Conservation (phyloP, 495 filamentous ascomycete species). For the Cetradonia linearis region DNA sequence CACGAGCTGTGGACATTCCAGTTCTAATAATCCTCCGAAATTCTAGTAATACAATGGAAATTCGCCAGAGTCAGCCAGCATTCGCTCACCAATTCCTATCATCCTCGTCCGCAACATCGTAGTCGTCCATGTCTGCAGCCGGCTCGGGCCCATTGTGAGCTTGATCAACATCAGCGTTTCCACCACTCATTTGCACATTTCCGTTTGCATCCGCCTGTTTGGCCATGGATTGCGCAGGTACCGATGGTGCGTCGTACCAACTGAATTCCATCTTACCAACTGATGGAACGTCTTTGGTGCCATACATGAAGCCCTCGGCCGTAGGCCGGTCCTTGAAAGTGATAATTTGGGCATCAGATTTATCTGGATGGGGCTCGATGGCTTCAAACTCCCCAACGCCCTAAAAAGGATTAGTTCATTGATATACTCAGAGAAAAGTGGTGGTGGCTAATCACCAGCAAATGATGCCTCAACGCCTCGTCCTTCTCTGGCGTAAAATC, state of each 20-base stretch:
- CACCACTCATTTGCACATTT: conserved; percentile 34
- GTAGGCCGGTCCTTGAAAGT: conserved; percentile 83
- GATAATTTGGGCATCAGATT: conserved; percentile 51
- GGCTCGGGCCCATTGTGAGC: conserved; percentile 28
- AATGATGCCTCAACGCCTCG: conserved; percentile 72
- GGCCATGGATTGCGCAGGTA: background rate
- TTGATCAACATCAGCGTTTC: conserved; percentile 14
- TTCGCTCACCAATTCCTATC: conserved; percentile 5
- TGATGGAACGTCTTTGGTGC: conserved; percentile 55
- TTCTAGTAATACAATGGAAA: background rate
- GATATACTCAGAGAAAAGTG: background rate
- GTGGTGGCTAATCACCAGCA: conserved; percentile 56
- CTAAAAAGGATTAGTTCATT: conserved; percentile 34
- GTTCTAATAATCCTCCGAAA: background rate
- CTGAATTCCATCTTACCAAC: conserved; percentile 66
- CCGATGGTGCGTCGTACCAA: conserved; percentile 47
- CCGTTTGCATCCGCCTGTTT: conserved; percentile 22
- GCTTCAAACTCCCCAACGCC: conserved; percentile 73
- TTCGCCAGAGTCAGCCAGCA: background rate
- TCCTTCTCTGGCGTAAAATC: conserved; percentile 63
- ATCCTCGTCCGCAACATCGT: conserved; percentile 29
- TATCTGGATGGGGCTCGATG: conserved; percentile 54
- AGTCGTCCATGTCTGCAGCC: conserved; percentile 40
- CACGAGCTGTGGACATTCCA: background rate
- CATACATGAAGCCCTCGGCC: conserved; percentile 75